Evolutionary conservation across 2,329 filamentous ascomycete genomes (phyloP), one percentile per base, ranked within the genome.

Genomic region (Aspergillus amoenus): DNA sequence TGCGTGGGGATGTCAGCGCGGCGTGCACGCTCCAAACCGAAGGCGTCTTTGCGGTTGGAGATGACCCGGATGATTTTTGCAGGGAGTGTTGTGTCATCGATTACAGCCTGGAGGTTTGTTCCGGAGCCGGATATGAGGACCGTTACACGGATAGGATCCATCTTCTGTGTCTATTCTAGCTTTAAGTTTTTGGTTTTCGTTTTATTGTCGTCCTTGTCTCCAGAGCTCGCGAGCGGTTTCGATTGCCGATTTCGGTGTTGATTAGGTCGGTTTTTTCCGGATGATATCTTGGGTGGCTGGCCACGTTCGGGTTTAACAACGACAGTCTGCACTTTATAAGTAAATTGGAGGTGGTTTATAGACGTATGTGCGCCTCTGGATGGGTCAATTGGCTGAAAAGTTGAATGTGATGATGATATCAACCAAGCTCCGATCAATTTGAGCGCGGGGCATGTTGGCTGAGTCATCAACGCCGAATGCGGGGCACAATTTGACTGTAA

Each of bases 81-180:
- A 41, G 82, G 78, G 30, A 85, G 78, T 53, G 77, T 75, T 73
- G 78, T 77, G 58, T 83, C 82, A 71, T 88, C 84, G 67, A 88
- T 87, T 52, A 96, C 81, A 56, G 89, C 89, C 79, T 93, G 89
- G 18, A 93, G 84, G 71, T 93, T 93, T 40, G 87, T 86, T 65
- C 90, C 90, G 63, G 83, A 87, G 73, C 90, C 88, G 49, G 86
- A 89, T 72, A 88, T 88, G 69, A 91, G 83, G 64, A 90, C 84
- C 52, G 87, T 81, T 65, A 90, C 81, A 56, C 82, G 83, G 66
- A 76, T 70, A 8, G 67, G 53, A 27, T 66, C 37, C 72, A 74
- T 74, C 49, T 61, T 37, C 34, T n/a, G 5, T 37, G 3, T 37
- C 9, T 37, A 5, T 37, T 15, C 34, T n/a, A n/a, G 34, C 34